A percentile compares a stretch with the other conserved stretches of the same genome.
Evolutionary conservation across 192 early-diverging fungal species (phyloP).

Genomic region (Linnemannia elongata): DNA sequence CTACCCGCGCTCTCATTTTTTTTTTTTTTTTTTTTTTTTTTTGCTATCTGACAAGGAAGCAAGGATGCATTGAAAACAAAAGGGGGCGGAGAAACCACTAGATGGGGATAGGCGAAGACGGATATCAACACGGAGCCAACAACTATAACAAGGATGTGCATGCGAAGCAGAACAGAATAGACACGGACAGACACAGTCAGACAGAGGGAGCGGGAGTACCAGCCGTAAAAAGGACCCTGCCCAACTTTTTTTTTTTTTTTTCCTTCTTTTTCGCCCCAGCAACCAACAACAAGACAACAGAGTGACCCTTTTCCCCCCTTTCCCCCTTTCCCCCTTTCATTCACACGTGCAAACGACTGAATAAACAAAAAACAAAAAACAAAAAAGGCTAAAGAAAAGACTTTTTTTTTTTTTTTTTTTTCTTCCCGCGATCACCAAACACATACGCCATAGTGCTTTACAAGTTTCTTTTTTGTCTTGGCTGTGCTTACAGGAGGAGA

Average conservation of each 20-base stretch:
- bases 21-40: too few species aligned
- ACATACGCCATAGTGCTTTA: neutral
- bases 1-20: neutral
- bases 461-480: neutral
- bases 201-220: neutral
- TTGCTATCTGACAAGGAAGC: neutral
- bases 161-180: too few species aligned
- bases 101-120: neutral
- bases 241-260: neutral
- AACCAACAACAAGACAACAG: neutral
- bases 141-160: too few species aligned
- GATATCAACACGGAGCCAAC: neutral
- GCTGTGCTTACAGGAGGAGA: neutral
- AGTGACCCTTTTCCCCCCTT: neutral
- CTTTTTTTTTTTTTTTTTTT: neutral
- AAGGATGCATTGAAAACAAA: neutral
- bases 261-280: neutral
- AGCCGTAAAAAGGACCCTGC: neutral
- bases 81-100: neutral
- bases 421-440: neutral
- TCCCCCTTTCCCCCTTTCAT: neutral
- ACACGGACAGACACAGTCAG: too few species aligned
- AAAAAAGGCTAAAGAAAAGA: too few species aligned
- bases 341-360: slow-evolving; percentile 4
- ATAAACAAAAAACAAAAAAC: neutral